Base-by-base conservation (phyloP, 352 stramenopile species). In the Globisporangium acanthophoron region DNA sequence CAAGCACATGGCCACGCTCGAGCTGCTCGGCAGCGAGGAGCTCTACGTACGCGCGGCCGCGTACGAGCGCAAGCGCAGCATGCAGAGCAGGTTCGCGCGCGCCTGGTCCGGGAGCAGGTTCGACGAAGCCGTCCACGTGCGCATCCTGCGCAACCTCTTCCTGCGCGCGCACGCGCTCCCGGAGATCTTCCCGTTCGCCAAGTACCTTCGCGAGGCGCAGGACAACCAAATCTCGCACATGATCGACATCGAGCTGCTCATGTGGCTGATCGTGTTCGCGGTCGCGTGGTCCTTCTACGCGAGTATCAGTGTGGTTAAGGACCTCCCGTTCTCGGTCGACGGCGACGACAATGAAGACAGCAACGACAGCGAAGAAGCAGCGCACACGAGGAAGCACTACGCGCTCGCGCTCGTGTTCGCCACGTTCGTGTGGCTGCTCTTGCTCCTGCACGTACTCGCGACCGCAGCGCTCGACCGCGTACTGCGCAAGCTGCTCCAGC, bases 221-320 rank as follows among this genome's bases (percentile, higher is more conserved):
- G 79, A 86, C n/a, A 86, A 82, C 57, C 81, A 92, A 57, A 88
- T 92, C 58, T 80, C 72, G 12, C 70, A 92, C 60, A 81, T 92
- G 70, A 88, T 92, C 47, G 80, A 92, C 40, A 74, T 92, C 6
- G 64, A 89, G 33, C 67, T 86, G 15, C 73, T 73, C 7, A 87
- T 74, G 66, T 92, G 76, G 78, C n/a, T 87, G 0, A 29, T 87
- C 5, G 58, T 88, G 8, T 65, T 88, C 0, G 37, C 59, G 20
- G 64, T 85, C 9, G 72, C 73, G 0, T 88, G 76, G 72, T 56
- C 29, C 0, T 60, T 85, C 53, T 69, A 78, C 20, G 58, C 58
- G 44, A 68, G 64, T 0, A 53, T 67, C 8, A 49, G 67, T 6
- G 12, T 21, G 9, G 21, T 73, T 1, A 29, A 69, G 5, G 4